A percentile compares a stretch with the other conserved stretches of the same genome.
phyloP scores from a whole-genome alignment of 2,329 filamentous ascomycete genomes.

The Lecanicillium sp. region DNA sequence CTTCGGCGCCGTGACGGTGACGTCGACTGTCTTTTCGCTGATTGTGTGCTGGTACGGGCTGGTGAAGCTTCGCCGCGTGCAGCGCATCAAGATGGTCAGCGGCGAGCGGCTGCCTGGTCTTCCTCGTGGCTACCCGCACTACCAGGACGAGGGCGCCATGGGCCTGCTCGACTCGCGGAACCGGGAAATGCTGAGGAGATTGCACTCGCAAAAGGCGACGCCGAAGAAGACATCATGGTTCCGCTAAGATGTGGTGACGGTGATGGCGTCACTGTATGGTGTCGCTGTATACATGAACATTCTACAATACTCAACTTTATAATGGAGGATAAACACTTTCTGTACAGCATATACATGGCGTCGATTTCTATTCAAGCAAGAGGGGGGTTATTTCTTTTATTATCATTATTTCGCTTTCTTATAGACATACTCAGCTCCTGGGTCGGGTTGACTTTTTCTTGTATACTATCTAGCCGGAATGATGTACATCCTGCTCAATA shows the following conservation, averaged over 20 bases:
- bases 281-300: no score
- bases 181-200: conserved; percentile 47
- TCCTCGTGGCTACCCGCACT: conserved; percentile 35
- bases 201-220: conserved; percentile 43
- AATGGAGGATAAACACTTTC: not conserved
- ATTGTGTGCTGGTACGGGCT: conserved; percentile 81
- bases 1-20: conserved; percentile 67
- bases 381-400: not conserved
- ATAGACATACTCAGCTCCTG: conserved; percentile 11
- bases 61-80: conserved; percentile 74
- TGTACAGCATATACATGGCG: conserved; percentile 12
- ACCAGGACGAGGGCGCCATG: conserved; percentile 44
- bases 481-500: not conserved
- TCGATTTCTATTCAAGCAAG: not conserved
- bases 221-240: conserved; percentile 31
- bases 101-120: conserved; percentile 33
- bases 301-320: not conserved
- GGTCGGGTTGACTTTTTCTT: not conserved
- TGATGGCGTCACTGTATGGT: not conserved
- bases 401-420: not conserved
- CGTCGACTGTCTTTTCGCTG: conserved; percentile 66
- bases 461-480: not conserved
- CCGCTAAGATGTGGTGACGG: conserved; percentile 6
- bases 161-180: conserved; percentile 48
- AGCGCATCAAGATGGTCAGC: conserved; percentile 77